Conservation (phyloP, 805 yeast species). For the Jamesozyma jinghongensis region DNA sequence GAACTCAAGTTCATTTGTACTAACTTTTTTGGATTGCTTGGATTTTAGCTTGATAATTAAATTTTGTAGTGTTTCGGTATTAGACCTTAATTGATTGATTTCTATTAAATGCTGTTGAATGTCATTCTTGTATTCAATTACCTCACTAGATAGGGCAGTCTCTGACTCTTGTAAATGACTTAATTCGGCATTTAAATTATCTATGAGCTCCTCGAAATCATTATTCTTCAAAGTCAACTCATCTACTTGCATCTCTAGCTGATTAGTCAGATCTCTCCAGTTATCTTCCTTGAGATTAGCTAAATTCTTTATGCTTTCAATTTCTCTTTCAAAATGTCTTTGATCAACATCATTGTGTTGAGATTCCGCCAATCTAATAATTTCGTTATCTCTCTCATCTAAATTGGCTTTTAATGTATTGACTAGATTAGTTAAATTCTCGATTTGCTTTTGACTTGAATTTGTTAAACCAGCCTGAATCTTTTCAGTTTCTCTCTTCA, state of each 20-base stretch:
- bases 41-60: background rate
- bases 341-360: conserved; percentile 8
- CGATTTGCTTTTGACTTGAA: conserved; percentile 14
- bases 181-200: conserved; percentile 16
- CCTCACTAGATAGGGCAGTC: background rate
- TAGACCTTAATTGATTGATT: conserved; percentile 4
- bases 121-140: conserved; percentile 3
- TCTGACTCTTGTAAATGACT: background rate
- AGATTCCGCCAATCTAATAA: conserved; percentile 6
- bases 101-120: conserved; percentile 1
- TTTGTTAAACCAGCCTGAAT: conserved; percentile 6
- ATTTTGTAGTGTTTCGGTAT: conserved; percentile 1
- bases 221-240: conserved; percentile 1
- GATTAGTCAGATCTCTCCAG: conserved; percentile 18
- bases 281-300: conserved; percentile 16
- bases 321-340: conserved; percentile 8
- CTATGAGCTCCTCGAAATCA: conserved; percentile 2
- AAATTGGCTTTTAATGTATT: conserved; percentile 7
- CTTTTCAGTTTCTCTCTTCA: background rate
- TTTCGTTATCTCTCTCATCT: conserved; percentile 10
- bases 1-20: conserved; percentile 21
- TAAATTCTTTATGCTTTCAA: conserved; percentile 12
- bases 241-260: conserved; percentile 16
- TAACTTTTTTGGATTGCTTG: background rate
- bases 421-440: conserved; percentile 12